These are phyloP conservation scores for Cymodocea nodosa DNA, from an alignment of 116 monocot genomes.

Conservation along the genomic window DNA sequence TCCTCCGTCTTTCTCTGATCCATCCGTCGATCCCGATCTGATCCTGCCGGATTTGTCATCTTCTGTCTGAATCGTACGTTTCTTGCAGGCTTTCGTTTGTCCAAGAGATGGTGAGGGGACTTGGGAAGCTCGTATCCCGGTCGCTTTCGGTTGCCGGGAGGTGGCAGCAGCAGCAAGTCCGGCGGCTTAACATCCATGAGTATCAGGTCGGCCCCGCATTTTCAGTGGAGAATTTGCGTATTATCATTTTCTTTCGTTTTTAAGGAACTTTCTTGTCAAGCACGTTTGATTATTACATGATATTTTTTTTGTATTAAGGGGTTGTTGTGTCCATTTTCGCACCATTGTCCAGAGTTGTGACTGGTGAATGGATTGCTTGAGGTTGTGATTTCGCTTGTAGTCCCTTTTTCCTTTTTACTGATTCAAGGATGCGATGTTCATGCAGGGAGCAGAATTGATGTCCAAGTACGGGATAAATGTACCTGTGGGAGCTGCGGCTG, in stretches of 20 bases:
- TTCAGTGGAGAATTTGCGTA: background rate
- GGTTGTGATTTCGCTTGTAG: no score
- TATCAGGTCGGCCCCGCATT: conserved; percentile 51
- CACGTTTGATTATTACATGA: background rate
- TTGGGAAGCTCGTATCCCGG: conserved; percentile 45
- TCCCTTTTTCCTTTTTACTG: no score
- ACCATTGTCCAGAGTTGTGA: no score
- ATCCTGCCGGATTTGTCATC: background rate
- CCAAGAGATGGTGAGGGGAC: conserved; percentile 38
- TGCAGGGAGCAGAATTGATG: conserved; percentile 94
- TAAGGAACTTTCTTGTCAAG: background rate
- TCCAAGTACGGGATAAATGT: conserved; percentile 85
- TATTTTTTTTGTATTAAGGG: background rate
- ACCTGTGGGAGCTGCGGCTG: conserved; percentile 70
- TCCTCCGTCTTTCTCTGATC: background rate
- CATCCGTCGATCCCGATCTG: background rate
- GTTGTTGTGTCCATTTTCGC: no score
- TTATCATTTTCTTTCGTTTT: background rate
- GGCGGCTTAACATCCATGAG: conserved; percentile 97
- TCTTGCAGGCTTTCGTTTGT: background rate
- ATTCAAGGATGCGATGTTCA: background rate
- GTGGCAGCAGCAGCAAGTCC: conserved; percentile 91
- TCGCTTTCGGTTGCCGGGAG: conserved; percentile 50
- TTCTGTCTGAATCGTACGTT: background rate
- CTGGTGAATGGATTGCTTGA: no score